Base-by-base conservation (phyloP, 805 yeast genomes). In the Cyberlindnera nakhonratchasimensis region DNA sequence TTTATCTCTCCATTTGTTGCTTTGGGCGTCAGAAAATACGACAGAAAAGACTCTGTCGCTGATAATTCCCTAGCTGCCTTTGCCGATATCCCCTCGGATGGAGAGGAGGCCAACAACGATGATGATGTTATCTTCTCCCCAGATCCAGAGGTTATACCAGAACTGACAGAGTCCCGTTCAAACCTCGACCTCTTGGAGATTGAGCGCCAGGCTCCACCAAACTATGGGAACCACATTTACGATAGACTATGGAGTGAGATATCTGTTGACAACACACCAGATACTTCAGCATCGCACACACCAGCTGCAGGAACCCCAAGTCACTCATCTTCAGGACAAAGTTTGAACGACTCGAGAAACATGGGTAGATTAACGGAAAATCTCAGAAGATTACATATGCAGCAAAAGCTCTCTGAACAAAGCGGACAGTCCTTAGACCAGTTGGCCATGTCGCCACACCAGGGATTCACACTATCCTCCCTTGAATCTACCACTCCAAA, bases 1-100 rank as follows among this genome's bases (percentile, higher is more conserved):
- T 86, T 83, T 61, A 82, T 88, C 20, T 76, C 83, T 5, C 97
- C 98, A 6, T 85, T 86, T 60, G 85, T 93, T 5, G 76, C 91
- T 1, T 70, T 91, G 14, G 69, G 77, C 14, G 81, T 83, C 2
- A 67, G 61, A 47, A 62, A 53, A 30, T 46, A 35, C 30, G 62
- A 60, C 34, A 46, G 52, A 38, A 45, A 32, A 29, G 59, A 50
- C 34, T 47, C 61, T 5, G 39, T 44, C 7, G 54, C 42, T 18
- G 59, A 52, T 47, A 34, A 45, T 36, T 50, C 61, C 13, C 13
- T 36, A 9, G 31, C 49, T 10, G 55, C 54, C 4, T 51, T 50
- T 33, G 57, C 61, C 18, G 65, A 61, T 2, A 51, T 57, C 14
- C 43, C 55, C 8, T 43, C 63, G 0, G 62, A 57, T 35, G 61